These are phyloP conservation scores for Lepidopterella palustris DNA, from an alignment of 495 filamentous ascomycete genomes.

Conservation along the genomic window DNA sequence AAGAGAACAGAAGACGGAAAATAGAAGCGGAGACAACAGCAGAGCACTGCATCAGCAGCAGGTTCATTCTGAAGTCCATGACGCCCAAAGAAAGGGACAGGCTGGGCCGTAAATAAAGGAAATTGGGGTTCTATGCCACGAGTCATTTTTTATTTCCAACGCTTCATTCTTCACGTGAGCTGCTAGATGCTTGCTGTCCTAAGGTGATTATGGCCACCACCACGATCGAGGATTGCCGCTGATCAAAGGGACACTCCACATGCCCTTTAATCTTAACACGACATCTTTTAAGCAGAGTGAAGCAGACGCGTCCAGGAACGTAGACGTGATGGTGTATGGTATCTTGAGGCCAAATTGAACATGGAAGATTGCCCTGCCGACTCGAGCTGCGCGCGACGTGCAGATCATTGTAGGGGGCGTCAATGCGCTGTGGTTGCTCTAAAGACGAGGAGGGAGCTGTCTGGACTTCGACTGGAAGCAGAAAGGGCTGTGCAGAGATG, in stretches of 20 bases:
- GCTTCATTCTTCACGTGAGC: neutral
- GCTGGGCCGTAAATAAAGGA: slow-evolving; percentile 20
- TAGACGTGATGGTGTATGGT: slow-evolving; percentile 8
- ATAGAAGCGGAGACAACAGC: neutral
- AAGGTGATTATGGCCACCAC: neutral
- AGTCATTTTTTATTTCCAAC: slow-evolving; percentile 20
- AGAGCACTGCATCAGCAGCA: slow-evolving; percentile 3
- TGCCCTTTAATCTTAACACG: slow-evolving; percentile 28
- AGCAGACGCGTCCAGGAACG: neutral
- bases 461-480: neutral
- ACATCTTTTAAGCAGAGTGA: slow-evolving; percentile 6
- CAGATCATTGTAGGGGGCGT: slow-evolving; percentile 22
- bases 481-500: neutral
- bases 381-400: slow-evolving; percentile 15
- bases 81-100: slow-evolving; percentile 6
- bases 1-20: neutral
- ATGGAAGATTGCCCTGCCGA: neutral
- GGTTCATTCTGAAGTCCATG: slow-evolving; percentile 19
- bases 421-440: slow-evolving; percentile 25
- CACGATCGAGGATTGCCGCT: neutral
- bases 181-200: slow-evolving; percentile 1
- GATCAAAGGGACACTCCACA: neutral
- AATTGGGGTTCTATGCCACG: slow-evolving; percentile 22
- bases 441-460: neutral
- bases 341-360: slow-evolving; percentile 22